These are phyloP conservation scores for Diplocarpon rosae DNA, from an alignment of 2,329 filamentous ascomycete genomes.

Conservation along the genomic window DNA sequence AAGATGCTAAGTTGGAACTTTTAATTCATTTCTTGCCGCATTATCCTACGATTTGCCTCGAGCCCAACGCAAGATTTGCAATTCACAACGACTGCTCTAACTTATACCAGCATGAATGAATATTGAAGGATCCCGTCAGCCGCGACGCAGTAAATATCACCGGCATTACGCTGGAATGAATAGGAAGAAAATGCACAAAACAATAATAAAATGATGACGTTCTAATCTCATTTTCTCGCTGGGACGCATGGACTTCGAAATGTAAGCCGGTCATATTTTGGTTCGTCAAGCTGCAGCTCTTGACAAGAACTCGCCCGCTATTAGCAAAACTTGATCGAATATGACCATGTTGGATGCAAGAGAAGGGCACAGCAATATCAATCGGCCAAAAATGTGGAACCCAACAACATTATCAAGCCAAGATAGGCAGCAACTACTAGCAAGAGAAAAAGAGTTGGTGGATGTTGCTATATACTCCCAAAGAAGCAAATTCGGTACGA, in stretches of 20 bases:
- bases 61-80: background rate
- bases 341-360: background rate
- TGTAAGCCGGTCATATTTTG: background rate
- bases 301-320: background rate
- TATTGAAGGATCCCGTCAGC: background rate
- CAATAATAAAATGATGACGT: background rate
- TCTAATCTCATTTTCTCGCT: background rate
- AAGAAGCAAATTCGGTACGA: no score
- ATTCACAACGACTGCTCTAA: background rate
- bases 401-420: background rate
- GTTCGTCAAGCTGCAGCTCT: conserved; percentile 2
- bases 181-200: no score
- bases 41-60: background rate
- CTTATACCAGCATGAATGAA: background rate
- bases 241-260: background rate
- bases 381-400: background rate
- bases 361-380: background rate
- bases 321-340: background rate
- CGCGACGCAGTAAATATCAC: no score
- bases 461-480: background rate
- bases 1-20: background rate
- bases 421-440: background rate
- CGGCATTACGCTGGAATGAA: no score
- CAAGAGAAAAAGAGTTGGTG: background rate
- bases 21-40: no score